Conservation (phyloP, 176 grass and related monocot species). For the Juncus inflexus region DNA sequence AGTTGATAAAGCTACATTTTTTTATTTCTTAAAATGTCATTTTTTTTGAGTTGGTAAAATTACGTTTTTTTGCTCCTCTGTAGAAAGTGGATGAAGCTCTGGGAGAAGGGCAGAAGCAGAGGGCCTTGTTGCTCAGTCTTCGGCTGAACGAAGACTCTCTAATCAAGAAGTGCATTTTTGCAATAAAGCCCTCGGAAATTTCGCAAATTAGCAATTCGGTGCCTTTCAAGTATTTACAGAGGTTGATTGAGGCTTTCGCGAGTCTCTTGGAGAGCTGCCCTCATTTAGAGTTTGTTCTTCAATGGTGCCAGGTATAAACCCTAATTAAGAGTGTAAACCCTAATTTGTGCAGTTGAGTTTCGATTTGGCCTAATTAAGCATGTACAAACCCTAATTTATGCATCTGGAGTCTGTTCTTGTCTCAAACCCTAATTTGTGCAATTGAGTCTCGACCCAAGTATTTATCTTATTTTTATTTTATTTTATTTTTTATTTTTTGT, state of each 20-base stretch:
- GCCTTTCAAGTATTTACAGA: constrained; percentile 75
- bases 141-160: constrained; percentile 79
- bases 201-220: constrained; percentile 49
- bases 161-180: constrained; percentile 92
- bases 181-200: constrained; percentile 60
- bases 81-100: constrained; percentile 93
- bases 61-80: constrained; percentile 21
- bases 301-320: constrained; percentile 62
- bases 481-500: constrained; percentile 12
- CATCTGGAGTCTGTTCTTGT: constrained; percentile 90
- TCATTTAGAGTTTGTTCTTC: constrained; percentile 90
- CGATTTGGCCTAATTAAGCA: not conserved
- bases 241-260: constrained; percentile 77
- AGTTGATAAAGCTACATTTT: too few species aligned
- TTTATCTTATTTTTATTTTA: too few species aligned
- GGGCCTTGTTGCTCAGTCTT: constrained; percentile 78
- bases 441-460: not conserved
- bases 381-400: not conserved
- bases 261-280: constrained; percentile 81
- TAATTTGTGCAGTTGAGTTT: constrained; percentile 10
- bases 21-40: too few species aligned
- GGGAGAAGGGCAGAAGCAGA: constrained; percentile 64
- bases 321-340: not conserved
- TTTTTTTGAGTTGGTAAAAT: not conserved
- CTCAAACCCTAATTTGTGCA: constrained; percentile 20